These are phyloP conservation scores for Bipolaris victoriae DNA, from an alignment of 2,329 filamentous ascomycete genomes.

Conservation along the genomic window DNA sequence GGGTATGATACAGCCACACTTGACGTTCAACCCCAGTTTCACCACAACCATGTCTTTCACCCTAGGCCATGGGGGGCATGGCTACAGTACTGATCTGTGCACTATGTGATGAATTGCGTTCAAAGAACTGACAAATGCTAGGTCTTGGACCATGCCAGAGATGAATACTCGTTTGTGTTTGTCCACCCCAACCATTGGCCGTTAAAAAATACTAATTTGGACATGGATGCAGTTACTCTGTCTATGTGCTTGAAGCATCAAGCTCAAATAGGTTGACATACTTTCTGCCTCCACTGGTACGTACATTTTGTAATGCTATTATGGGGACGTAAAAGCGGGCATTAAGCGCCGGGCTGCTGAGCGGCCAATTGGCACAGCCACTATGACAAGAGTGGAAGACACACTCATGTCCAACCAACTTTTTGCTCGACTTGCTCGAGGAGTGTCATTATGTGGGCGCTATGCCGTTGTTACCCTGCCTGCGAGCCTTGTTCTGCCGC, in stretches of 20 bases:
- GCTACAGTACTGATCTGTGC: background rate
- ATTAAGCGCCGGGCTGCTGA: slow-evolving; percentile 44
- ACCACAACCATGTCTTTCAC: slow-evolving; percentile 2
- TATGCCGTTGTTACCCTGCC: slow-evolving; percentile 15
- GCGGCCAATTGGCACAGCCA: slow-evolving; percentile 42
- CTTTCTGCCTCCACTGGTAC: slow-evolving; percentile 56
- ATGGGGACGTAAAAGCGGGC: slow-evolving; percentile 32
- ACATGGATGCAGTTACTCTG: slow-evolving; percentile 53
- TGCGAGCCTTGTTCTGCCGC: slow-evolving; percentile 33
- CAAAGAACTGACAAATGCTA: slow-evolving; percentile 48
- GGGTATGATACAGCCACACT: slow-evolving; percentile 12
- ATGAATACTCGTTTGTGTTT: slow-evolving; percentile 82
- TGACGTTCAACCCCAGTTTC: slow-evolving; percentile 1
- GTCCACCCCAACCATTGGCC: slow-evolving; percentile 25
- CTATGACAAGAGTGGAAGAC: slow-evolving; percentile 15
- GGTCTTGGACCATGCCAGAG: slow-evolving; percentile 67
- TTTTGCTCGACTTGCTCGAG: slow-evolving; percentile 1
- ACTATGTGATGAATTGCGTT: slow-evolving; percentile 24
- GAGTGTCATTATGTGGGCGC: slow-evolving; percentile 6
- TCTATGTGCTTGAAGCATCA: slow-evolving; percentile 61
- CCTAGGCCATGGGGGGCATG: background rate
- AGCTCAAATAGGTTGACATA: slow-evolving; percentile 58
- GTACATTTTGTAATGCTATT: slow-evolving; percentile 37
- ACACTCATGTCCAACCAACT: slow-evolving; percentile 25
- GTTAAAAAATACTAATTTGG: slow-evolving; percentile 66